A percentile compares a stretch with the other conserved stretches of the same genome.
Conservation (phyloP, 306 rosid species). For the Neltuma alba region DNA sequence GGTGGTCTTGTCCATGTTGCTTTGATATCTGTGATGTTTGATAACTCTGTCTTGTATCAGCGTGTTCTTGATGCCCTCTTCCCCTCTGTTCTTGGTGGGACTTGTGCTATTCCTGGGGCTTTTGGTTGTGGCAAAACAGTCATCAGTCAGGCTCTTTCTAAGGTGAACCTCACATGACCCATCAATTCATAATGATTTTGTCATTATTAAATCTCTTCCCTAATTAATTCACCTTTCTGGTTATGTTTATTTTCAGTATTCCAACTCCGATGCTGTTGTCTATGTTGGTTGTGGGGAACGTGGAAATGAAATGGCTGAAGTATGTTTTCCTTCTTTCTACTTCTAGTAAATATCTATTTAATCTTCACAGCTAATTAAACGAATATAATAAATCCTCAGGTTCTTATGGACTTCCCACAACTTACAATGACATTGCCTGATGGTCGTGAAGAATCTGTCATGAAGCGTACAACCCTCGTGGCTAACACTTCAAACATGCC, state of each 20-base stretch:
- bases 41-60: constrained; percentile 56
- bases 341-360: constrained; percentile 9
- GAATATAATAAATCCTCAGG: constrained; percentile 50
- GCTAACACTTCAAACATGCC: constrained; percentile 99
- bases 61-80: constrained; percentile 99
- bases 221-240: constrained; percentile 27
- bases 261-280: constrained; percentile 92
- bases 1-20: constrained; percentile 14
- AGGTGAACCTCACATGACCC: constrained; percentile 52
- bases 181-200: background rate
- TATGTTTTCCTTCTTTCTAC: constrained; percentile 24
- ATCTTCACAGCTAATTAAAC: constrained; percentile 30
- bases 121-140: constrained; percentile 99
- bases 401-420: constrained; percentile 99
- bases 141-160: constrained; percentile 99
- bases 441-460: constrained; percentile 99
- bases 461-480: constrained; percentile 99
- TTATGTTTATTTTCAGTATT: constrained; percentile 64
- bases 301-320: constrained; percentile 99
- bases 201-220: background rate
- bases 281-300: constrained; percentile 99
- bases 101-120: constrained; percentile 99
- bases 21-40: constrained; percentile 33
- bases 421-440: constrained; percentile 99
- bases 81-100: constrained; percentile 99